Evolutionary conservation across 2,329 filamentous ascomycete genomes (phyloP), one percentile per base, ranked within the genome.

Genomic region (Ilyonectria robusta): DNA sequence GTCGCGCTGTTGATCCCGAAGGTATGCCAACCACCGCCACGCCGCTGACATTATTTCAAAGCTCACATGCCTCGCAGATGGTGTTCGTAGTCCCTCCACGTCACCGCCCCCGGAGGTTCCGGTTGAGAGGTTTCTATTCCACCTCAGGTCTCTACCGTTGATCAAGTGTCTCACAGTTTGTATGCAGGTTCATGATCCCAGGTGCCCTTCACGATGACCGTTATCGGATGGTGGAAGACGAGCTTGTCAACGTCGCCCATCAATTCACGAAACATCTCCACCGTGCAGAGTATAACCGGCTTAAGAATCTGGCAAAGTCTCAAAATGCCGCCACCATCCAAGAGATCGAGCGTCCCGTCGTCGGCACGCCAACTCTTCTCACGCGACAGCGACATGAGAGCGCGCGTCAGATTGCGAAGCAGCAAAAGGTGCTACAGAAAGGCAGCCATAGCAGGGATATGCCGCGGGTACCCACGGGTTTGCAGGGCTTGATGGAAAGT

Each of bases 201-300:
- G 91, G 90, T 3, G 78, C 87, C n/a, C 83, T 87, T 4, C 79
- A 85, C n/a, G 93, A 96, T 77, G 92, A 95, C 76, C 82, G 81
- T 61, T 95, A 89, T 79, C 91, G 93, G 74, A 95, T 95, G 92
- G 93, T 96, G 0, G 93, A 95, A 78, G 93, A 96, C 73, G 93
- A 95, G 72, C 89, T 96, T 69, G 81, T 92, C 21, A 82, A 86
- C 17, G 88, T 90, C 0, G 93, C 93, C 0, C 87, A 89, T 59
- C 82, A 84, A 3, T 95, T 93, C 79, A 95, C 93, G 0, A 86
- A 87, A 6, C 92, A 94, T 78, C 85, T 95, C 2, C 93, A 95
- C 76, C 88, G 90, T n/a, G 92, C 90, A 17, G 93, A 94, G 78
- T 95, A 95, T 77, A 85, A 89, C 65, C 87, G 91, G 4, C 85